Evolutionary conservation across 2,329 filamentous ascomycete genomes (phyloP), one percentile per base, ranked within the genome.

Genomic region (Epichloe coenophiala): DNA sequence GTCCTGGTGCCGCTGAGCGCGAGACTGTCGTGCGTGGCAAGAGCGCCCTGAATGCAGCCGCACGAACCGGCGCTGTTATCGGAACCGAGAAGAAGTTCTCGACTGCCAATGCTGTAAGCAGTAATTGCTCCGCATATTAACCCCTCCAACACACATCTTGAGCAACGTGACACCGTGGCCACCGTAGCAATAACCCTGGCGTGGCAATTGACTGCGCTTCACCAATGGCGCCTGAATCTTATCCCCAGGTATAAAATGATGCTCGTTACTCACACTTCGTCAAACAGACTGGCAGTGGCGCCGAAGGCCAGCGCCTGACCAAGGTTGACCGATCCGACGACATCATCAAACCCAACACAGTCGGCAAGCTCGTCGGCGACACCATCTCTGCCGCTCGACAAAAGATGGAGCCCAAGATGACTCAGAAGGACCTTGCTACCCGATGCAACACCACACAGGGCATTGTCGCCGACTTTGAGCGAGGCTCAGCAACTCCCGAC

Each of bases 291-390:
- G 56, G 58, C 17, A 53, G 56, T 23, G 55, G 58, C 49, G 60
- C 60, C 58, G 91, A 97, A 72, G 93, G 93, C 60, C 93, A 98
- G 73, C 90, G 88, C 66, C 78, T 97, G 58, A 97, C 93, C 59
- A 96, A 97, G 76, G 90, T 98, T 69, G 93, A 97, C 77, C 90
- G 91, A 60, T 84, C 83, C 66, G 90, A 97, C 75, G 93, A 96
- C 67, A 95, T 96, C 72, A 84, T 97, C 71, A 95, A 95, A 75
- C 90, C 89, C 64, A 95, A 95, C 74, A 94, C 88, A 45, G 76
- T 96, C 53, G 88, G 89, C 65, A 76, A 78, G 63, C 76, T 79
- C 51, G 88, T 97, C 57, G 88, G 86, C 62, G 81, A 87, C 58
- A 86, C 84, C 57, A 96, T 97, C 72, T 78, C 81, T 62, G 78